phyloP scores from a whole-genome alignment of 192 early-diverging fungal genomes.

The Dimargaris cristalligena region DNA sequence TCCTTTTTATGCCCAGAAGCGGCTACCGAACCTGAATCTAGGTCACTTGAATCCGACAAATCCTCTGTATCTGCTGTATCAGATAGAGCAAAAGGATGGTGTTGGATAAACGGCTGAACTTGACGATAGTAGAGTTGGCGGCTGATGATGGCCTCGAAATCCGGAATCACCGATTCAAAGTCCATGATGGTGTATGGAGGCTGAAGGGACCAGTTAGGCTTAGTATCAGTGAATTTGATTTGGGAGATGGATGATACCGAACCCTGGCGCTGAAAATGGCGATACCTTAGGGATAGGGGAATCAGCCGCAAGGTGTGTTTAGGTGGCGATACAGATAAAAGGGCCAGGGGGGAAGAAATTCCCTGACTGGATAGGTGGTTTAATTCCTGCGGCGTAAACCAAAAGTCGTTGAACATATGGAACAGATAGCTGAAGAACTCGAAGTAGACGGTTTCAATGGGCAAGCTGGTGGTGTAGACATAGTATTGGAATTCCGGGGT shows the following conservation, averaged over 20 bases:
- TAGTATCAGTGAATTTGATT: background rate
- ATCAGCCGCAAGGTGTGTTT: background rate
- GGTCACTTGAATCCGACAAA: too few species aligned
- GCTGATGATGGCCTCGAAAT: background rate
- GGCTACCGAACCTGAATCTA: too few species aligned
- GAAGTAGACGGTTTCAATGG: background rate
- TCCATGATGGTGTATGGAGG: slow-evolving; percentile 9
- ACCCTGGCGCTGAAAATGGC: background rate
- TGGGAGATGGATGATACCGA: background rate
- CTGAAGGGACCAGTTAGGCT: background rate
- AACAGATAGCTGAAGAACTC: slow-evolving; percentile 4
- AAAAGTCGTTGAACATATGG: slow-evolving; percentile 9
- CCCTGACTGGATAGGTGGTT: background rate
- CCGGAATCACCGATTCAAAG: background rate
- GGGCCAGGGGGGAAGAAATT: background rate
- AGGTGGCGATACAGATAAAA: background rate
- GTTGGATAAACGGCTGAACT: background rate
- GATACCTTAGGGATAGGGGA: background rate
- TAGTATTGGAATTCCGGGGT: background rate
- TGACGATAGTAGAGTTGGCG: background rate
- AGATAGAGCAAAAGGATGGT: too few species aligned
- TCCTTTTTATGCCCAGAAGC: too few species aligned
- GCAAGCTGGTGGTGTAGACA: background rate
- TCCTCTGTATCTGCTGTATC: too few species aligned
- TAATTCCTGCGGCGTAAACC: background rate